phyloP scores from a whole-genome alignment of 495 filamentous ascomycete genomes.

The Tuber borchii region DNA sequence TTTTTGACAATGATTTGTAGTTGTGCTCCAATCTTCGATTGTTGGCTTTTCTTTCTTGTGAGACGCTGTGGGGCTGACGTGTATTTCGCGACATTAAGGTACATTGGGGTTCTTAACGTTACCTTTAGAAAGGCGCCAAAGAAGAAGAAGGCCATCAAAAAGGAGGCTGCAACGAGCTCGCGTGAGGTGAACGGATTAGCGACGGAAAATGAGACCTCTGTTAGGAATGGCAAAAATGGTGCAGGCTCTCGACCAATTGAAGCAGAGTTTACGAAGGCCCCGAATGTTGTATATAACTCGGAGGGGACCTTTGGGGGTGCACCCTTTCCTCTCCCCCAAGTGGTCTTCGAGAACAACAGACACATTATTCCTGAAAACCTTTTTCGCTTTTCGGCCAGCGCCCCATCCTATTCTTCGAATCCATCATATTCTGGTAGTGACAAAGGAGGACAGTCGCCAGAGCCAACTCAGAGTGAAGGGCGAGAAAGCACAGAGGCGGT shows the following conservation, averaged over 20 bases:
- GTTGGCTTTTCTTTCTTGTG: constrained; percentile 9
- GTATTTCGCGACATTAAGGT: constrained; percentile 53
- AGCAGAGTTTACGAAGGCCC: constrained; percentile 19
- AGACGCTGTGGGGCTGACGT: constrained; percentile 40
- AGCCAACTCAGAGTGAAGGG: background rate
- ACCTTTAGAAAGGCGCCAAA: constrained; percentile 77
- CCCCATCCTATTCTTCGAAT: constrained; percentile 33
- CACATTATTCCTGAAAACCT: constrained; percentile 87
- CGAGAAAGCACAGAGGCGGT: constrained; percentile 12
- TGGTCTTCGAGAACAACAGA: constrained; percentile 89
- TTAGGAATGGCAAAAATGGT: constrained; percentile 4
- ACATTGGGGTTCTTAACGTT: constrained; percentile 95
- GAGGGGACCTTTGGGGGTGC: constrained; percentile 31
- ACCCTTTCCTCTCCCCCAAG: constrained; percentile 64
- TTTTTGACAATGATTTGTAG: constrained; percentile 1
- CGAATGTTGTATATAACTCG: constrained; percentile 27
- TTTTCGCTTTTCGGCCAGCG: constrained; percentile 50
- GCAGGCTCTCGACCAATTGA: constrained; percentile 10
- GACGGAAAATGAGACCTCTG: constrained; percentile 3
- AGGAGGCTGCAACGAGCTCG: constrained; percentile 17
- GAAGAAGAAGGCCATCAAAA: constrained; percentile 44
- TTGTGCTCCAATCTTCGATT: constrained; percentile 12
- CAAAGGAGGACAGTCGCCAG: background rate
- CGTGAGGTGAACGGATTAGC: constrained; percentile 13
- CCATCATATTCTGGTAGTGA: constrained; percentile 17